phyloP scores from a whole-genome alignment of 1,139 yeast species.

The Pneumocystis murina region DNA sequence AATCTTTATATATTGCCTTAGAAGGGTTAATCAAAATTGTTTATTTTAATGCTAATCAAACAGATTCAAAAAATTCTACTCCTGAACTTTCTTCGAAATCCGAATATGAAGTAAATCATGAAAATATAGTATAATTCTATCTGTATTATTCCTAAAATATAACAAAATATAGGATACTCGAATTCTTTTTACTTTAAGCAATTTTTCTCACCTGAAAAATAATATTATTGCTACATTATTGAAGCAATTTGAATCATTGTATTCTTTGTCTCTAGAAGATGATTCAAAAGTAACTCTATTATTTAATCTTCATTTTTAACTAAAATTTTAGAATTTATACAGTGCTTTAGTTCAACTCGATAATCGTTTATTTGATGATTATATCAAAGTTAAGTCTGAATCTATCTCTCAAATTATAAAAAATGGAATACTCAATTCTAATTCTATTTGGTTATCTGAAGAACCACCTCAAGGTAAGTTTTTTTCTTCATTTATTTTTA shows the following conservation, averaged over 20 bases:
- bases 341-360: slow-evolving; percentile 36
- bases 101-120: background rate
- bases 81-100: background rate
- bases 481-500: background rate
- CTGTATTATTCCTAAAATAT: slow-evolving; percentile 17
- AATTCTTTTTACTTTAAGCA: slow-evolving; percentile 26
- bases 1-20: slow-evolving; percentile 24
- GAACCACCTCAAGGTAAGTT: slow-evolving; percentile 24
- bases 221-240: slow-evolving; percentile 35
- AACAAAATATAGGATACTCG: slow-evolving; percentile 7
- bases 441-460: slow-evolving; percentile 33
- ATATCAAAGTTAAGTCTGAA: slow-evolving; percentile 36
- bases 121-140: slow-evolving; percentile 15
- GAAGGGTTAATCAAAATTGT: slow-evolving; percentile 18
- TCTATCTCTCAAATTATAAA: slow-evolving; percentile 34
- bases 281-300: background rate
- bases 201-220: slow-evolving; percentile 35
- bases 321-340: slow-evolving; percentile 25
- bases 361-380: slow-evolving; percentile 36
- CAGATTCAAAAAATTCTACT: background rate
- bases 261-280: slow-evolving; percentile 25
- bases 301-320: slow-evolving; percentile 25
- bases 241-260: slow-evolving; percentile 34
- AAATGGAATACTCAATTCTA: slow-evolving; percentile 30
- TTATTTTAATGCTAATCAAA: slow-evolving; percentile 7